A percentile compares a stretch with the other conserved stretches of the same genome.
Conservation (phyloP, 352 stramenopile species). For the Phytophthora tubulina region DNA sequence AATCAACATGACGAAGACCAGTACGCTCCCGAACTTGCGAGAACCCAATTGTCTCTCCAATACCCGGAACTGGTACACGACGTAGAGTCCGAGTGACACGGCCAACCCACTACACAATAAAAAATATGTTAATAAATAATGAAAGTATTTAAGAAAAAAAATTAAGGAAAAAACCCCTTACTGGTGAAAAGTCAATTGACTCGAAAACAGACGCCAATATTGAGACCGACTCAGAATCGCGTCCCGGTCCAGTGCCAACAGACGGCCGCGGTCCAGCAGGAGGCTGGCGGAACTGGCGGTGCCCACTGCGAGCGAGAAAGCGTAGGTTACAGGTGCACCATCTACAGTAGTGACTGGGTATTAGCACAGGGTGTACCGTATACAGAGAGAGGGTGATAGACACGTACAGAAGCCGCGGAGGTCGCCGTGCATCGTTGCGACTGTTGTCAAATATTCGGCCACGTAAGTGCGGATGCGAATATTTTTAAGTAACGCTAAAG, state of each 20-base stretch:
- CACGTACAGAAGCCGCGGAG: slow-evolving; percentile 84
- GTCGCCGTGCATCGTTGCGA: slow-evolving; percentile 71
- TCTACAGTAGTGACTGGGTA: slow-evolving; percentile 44
- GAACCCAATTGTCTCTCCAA: slow-evolving; percentile 87
- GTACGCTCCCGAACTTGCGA: slow-evolving; percentile 84
- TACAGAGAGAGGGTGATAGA: slow-evolving; percentile 19
- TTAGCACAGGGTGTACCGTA: not conserved
- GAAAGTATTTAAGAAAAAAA: not conserved
- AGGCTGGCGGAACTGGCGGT: slow-evolving; percentile 73
- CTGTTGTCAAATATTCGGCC: slow-evolving; percentile 5
- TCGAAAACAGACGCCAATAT: slow-evolving; percentile 76
- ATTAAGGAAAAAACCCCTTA: slow-evolving; percentile 36
- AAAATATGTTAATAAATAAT: slow-evolving; percentile 21
- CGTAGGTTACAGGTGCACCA: slow-evolving; percentile 83
- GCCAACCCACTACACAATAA: slow-evolving; percentile 66
- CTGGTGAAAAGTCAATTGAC: slow-evolving; percentile 83
- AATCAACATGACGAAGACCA: slow-evolving; percentile 72
- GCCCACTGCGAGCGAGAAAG: slow-evolving; percentile 72
- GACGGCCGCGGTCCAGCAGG: slow-evolving; percentile 63
- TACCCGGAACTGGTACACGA: slow-evolving; percentile 88
- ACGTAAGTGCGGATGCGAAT: slow-evolving; percentile 26
- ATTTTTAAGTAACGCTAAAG: not conserved
- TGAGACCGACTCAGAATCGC: slow-evolving; percentile 65
- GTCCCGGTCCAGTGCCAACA: slow-evolving; percentile 65
- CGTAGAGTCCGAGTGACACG: slow-evolving; percentile 82